Evolutionary conservation across 129 eudicot species (phyloP).

Genomic region (Centaurea solstitialis): DNA sequence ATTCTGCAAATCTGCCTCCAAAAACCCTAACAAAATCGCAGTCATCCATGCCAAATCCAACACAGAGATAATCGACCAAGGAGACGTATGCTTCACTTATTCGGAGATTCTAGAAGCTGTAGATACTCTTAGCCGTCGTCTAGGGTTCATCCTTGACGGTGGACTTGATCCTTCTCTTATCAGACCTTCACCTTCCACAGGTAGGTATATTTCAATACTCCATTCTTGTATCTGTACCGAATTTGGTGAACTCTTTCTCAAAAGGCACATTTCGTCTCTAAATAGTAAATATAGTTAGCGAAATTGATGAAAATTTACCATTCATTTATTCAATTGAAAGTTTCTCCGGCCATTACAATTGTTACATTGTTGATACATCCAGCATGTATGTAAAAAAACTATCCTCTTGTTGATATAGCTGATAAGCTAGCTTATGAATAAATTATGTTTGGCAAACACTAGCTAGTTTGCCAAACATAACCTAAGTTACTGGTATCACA

Average conservation of each 20-base stretch:
- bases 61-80: slow-evolving; percentile 30
- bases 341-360: neutral
- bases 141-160: slow-evolving; percentile 57
- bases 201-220: slow-evolving; percentile 27
- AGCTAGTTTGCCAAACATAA: too few species aligned
- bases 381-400: neutral
- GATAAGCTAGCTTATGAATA: too few species aligned
- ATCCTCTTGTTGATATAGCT: neutral
- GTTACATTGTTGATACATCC: neutral
- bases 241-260: neutral
- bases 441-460: too few species aligned
- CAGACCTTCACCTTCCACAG: slow-evolving; percentile 51
- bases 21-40: slow-evolving; percentile 60
- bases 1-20: slow-evolving; percentile 55
- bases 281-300: neutral
- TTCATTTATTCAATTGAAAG: neutral
- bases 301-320: neutral
- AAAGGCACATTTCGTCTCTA: slow-evolving; percentile 3
- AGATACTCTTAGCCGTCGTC: slow-evolving; percentile 56
- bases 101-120: slow-evolving; percentile 66
- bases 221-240: neutral
- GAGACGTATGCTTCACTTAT: slow-evolving; percentile 70
- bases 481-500: neutral
- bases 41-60: slow-evolving; percentile 65
- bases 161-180: slow-evolving; percentile 49